phyloP scores from a whole-genome alignment of 2,329 filamentous ascomycete species.

The Apiospora phragmitis region DNA sequence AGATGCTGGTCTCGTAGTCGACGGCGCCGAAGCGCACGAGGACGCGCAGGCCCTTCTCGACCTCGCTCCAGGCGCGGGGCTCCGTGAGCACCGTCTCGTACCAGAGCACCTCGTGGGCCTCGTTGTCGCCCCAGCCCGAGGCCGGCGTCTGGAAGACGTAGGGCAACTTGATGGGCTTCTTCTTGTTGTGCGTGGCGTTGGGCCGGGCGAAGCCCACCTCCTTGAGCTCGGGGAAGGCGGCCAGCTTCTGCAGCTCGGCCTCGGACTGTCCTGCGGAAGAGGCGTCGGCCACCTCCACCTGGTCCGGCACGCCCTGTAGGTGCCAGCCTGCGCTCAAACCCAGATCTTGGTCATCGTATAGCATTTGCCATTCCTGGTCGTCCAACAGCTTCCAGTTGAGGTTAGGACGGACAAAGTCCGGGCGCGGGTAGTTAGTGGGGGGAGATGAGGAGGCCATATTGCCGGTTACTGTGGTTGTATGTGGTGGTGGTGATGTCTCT shows the following conservation, averaged over 20 bases:
- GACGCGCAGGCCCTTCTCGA: constrained; percentile 40
- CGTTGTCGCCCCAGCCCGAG: constrained; percentile 61
- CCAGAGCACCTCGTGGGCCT: constrained; percentile 68
- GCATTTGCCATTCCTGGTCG: constrained; percentile 59
- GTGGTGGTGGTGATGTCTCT: neutral
- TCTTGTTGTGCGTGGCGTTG: constrained; percentile 37
- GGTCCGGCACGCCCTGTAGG: constrained; percentile 46
- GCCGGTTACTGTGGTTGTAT: neutral
- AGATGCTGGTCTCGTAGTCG: constrained; percentile 60
- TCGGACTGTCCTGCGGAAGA: constrained; percentile 28
- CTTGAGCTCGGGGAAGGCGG: constrained; percentile 49
- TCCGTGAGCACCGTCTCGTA: constrained; percentile 58
- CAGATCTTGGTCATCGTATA: constrained; percentile 64
- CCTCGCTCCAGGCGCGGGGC: constrained; percentile 45
- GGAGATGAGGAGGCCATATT: constrained; percentile 28
- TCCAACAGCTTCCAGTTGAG: constrained; percentile 63
- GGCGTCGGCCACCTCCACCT: constrained; percentile 32
- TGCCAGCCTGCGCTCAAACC: constrained; percentile 58
- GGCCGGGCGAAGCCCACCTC: constrained; percentile 43
- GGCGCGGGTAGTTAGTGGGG: constrained; percentile 55
- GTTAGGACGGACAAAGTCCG: constrained; percentile 59
- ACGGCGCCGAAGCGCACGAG: constrained; percentile 61
- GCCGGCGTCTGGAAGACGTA: constrained; percentile 66
- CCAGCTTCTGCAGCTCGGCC: constrained; percentile 46
- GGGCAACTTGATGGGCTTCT: constrained; percentile 60